These are phyloP conservation scores for Rheum nobile DNA, from an alignment of 148 eudicot species.

Conservation along the genomic window DNA sequence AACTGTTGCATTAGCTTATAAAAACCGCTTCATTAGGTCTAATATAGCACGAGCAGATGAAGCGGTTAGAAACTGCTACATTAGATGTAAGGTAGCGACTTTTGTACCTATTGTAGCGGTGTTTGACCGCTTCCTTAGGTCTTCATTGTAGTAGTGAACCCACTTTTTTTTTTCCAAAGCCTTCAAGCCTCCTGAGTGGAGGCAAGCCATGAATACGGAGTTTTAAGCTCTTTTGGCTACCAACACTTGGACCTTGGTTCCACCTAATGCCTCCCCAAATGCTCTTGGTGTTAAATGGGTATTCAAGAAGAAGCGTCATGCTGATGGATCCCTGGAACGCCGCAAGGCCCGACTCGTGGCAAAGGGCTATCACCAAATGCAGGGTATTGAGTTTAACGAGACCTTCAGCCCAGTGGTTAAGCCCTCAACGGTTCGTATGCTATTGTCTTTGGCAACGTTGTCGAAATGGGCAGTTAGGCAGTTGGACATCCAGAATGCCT, in stretches of 20 bases:
- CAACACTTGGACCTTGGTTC: neutral
- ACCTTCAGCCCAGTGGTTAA: neutral
- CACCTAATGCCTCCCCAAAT: neutral
- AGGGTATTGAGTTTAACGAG: neutral
- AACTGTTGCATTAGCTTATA: too few relatives aligned
- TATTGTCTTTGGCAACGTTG: constrained; percentile 14
- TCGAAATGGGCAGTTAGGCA: too few relatives aligned
- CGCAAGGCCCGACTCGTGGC: neutral
- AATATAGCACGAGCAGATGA: too few relatives aligned
- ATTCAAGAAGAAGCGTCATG: neutral
- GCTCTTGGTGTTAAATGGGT: neutral
- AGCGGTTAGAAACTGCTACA: too few relatives aligned
- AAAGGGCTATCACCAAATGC: neutral
- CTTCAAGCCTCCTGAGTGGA: too few relatives aligned
- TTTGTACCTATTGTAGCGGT: too few relatives aligned
- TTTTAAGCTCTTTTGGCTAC: neutral
- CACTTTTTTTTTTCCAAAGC: too few relatives aligned
- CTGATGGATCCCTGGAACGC: neutral
- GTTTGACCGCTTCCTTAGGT: too few relatives aligned
- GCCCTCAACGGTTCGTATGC: neutral
- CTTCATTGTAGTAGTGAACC: neutral
- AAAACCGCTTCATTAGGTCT: too few relatives aligned
- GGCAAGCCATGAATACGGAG: neutral
- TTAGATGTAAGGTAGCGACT: too few relatives aligned
- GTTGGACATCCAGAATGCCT: too few relatives aligned